These are phyloP conservation scores for Aspergillus japonicus DNA, from an alignment of 2,329 filamentous ascomycete genomes.

Conservation along the genomic window DNA sequence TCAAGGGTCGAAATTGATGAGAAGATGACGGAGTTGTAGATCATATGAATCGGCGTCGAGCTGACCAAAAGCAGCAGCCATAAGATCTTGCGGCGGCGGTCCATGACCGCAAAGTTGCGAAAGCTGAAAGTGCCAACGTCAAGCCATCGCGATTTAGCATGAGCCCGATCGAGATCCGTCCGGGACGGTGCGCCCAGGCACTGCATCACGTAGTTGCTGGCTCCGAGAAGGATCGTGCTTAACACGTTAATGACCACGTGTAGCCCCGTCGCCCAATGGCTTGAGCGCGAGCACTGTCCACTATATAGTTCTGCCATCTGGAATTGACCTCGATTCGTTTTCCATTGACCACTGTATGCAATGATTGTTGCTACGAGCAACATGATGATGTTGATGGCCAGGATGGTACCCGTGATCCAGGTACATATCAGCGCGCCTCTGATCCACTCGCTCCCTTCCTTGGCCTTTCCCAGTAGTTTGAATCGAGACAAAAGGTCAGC, in stretches of 20 bases:
- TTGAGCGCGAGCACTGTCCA: constrained; percentile 11
- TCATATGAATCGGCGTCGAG: constrained; percentile 16
- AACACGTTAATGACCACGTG: constrained; percentile 52
- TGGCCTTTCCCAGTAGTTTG: not conserved
- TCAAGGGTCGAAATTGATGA: constrained; percentile 9
- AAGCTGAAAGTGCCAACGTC: constrained; percentile 45
- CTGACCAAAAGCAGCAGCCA: constrained; percentile 16
- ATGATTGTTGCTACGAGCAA: not conserved
- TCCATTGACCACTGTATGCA: not conserved
- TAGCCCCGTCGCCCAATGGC: constrained; percentile 22
- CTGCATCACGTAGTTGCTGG: constrained; percentile 55
- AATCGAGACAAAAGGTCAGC: not conserved
- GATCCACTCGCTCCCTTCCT: not conserved
- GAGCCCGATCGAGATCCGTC: constrained; percentile 50
- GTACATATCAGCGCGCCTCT: not conserved
- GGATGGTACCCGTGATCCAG: not conserved
- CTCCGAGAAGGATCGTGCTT: constrained; percentile 46
- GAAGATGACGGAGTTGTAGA: constrained; percentile 19
- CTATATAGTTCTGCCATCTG: constrained; percentile 6
- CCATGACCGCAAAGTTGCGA: constrained; percentile 24
- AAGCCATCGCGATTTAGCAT: constrained; percentile 43
- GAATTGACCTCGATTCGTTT: not conserved
- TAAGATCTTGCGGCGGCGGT: constrained; percentile 32
- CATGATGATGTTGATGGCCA: not conserved
- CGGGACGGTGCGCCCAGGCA: constrained; percentile 52